These are phyloP conservation scores for Beauveria bassiana DNA, from an alignment of 2,329 filamentous ascomycete genomes.

Conservation along the genomic window DNA sequence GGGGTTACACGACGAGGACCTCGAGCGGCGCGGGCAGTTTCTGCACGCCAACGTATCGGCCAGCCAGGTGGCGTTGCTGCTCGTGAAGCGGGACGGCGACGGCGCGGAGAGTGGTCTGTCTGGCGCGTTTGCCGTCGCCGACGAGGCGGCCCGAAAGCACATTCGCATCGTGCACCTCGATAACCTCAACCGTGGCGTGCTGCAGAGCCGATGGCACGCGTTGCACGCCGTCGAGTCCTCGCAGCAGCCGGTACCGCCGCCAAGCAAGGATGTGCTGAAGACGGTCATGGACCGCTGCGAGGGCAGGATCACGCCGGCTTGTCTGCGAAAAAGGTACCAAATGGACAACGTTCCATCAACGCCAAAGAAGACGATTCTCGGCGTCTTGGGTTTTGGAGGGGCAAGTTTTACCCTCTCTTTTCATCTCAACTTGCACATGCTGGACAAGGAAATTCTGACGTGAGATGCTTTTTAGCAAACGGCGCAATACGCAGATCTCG, in stretches of 20 bases:
- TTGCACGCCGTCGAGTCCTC: background rate
- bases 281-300: slow-evolving; percentile 26
- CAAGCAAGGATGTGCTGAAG: background rate
- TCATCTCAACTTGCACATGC: background rate
- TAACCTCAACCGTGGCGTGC: no score
- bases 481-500: slow-evolving; percentile 45
- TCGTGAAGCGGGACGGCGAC: slow-evolving; percentile 29
- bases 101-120: background rate
- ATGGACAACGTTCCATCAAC: slow-evolving; percentile 40
- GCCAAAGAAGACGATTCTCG: slow-evolving; percentile 54
- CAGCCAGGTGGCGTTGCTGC: slow-evolving; percentile 33
- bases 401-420: slow-evolving; percentile 18
- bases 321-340: slow-evolving; percentile 37
- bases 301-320: slow-evolving; percentile 33
- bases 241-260: background rate
- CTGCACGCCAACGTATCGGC: slow-evolving; percentile 36
- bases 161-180: background rate
- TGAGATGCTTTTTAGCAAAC: slow-evolving; percentile 28
- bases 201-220: background rate
- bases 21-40: slow-evolving; percentile 29
- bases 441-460: background rate
- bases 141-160: background rate
- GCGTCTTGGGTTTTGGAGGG: slow-evolving; percentile 44
- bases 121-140: background rate
- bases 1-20: slow-evolving; percentile 28